Base-by-base conservation (phyloP, 2,329 filamentous ascomycete species). In the Penicillium paneum region DNA sequence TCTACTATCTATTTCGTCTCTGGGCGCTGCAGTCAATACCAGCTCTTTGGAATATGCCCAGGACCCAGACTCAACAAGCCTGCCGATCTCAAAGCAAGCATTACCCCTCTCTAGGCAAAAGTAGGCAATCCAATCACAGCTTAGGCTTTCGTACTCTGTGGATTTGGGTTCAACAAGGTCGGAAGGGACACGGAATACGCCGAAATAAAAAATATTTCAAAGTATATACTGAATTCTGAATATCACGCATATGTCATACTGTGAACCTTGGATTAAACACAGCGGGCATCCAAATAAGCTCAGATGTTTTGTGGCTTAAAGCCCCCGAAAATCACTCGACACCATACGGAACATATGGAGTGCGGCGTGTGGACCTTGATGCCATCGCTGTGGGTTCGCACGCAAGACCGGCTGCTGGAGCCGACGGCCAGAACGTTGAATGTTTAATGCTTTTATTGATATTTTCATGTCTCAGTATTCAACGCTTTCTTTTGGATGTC, bases 301-400 rank as follows among this genome's bases (percentile, higher is more conserved):
- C 41, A 17, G 26, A 34, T 46, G 17, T 21, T 39, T 17, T 53
- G 47, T 55, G 52, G 52, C 48, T 36, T 41, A 5, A 26, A 42
- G 28, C 19, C 13, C 21, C 19, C 8, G 21, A 3, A 21, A 34
- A 13, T 29, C 31, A 19, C 40, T 49, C 10, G 11, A 55, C n/a
- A 21, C 28, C 19, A 35, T n/a, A 26, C 21, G 21, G 8, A 11
- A 5, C 21, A 24, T 24, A 24, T 24, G 21, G 21, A 24, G 39
- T 34, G n/a, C 29, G 11, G 21, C 19, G 42, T 19, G 45, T 44
- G 52, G 39, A 54, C 7, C 31, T 46, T 52, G 55, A 51, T 49
- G 52, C 52, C 43, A 58, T 58, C 34, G 21, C 21, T 32, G 52
- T 11, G 55, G 46, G 21, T 55, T 51, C 26, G 55, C 55, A 58